phyloP scores from a whole-genome alignment of 495 filamentous ascomycete genomes.

The Haplographium delicatum region DNA sequence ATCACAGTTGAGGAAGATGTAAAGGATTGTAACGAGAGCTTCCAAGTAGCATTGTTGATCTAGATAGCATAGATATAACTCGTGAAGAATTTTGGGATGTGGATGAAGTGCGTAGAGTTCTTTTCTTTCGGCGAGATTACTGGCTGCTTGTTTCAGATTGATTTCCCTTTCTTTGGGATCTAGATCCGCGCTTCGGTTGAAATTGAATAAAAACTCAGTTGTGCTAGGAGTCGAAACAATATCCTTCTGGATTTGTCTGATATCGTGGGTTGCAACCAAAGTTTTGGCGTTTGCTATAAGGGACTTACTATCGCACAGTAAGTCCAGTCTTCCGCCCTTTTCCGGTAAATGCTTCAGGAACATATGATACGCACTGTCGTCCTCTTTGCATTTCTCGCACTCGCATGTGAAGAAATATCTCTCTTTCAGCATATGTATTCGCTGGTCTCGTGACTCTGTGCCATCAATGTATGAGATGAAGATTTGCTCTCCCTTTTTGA shows the following conservation, averaged over 20 bases:
- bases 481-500: slow-evolving; percentile 42
- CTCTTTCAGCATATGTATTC: slow-evolving; percentile 12
- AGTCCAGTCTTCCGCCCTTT: slow-evolving; percentile 1
- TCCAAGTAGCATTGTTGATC: background rate
- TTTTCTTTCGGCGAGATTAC: background rate
- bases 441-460: background rate
- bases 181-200: background rate
- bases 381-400: slow-evolving; percentile 16
- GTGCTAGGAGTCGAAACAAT: background rate
- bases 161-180: background rate
- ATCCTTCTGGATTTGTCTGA: background rate
- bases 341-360: background rate
- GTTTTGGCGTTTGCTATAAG: background rate
- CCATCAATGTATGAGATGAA: slow-evolving; percentile 43
- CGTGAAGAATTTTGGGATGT: slow-evolving; percentile 14
- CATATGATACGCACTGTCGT: slow-evolving; percentile 10
- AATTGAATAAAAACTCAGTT: background rate
- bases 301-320: background rate
- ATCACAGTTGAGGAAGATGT: slow-evolving; percentile 15
- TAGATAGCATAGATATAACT: slow-evolving; percentile 15
- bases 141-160: background rate
- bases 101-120: slow-evolving; percentile 9
- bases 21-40: slow-evolving; percentile 13
- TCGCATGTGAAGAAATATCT: slow-evolving; percentile 23
- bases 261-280: background rate